Base-by-base conservation (phyloP, 1,284 basidiomycete genomes). In the Schizopora paradoxa region DNA sequence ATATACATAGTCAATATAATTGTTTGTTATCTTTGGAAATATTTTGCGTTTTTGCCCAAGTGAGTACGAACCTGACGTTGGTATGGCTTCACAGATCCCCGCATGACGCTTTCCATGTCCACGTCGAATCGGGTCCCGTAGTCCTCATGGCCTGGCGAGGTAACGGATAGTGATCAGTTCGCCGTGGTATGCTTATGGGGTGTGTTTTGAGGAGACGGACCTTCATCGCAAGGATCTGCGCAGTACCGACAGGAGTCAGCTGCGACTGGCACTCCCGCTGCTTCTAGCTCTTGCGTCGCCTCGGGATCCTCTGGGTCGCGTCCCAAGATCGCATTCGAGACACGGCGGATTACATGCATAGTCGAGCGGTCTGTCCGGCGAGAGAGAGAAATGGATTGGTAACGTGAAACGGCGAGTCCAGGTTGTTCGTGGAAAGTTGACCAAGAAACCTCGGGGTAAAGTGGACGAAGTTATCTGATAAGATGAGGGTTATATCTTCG, bases 41-140 rank as follows among this genome's bases (percentile, higher is more conserved):
- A 49, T 43, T 36, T 32, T n/a, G n/a, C n/a, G n/a, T n/a, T n/a
- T n/a, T n/a, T n/a, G n/a, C n/a, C n/a, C n/a, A n/a, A n/a, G n/a
- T n/a, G n/a, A 27, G 40, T 14, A 61, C 73, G 52, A 51, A 85
- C 86, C 72, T 88, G 85, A 32, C 87, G 80, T 44, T 78, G 76
- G 58, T 88, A 91, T 1, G 89, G 82, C 61, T 87, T 86, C 22
- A 91, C 76, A 21, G 82, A 79, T 5, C 91, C 92, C 11, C 91
- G 66, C 74, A 96, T 77, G 43, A 86, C 77, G 11, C 77, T 78
- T 42, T 84, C 80, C 70, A 77, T 80, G 66, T 94, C 90, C 33
- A 87, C 70, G 50, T 82, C 75, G 59, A 92, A 82, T 42, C 74
- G 76, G 14, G 64, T 63, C 18, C 87, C 81, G 56, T 84, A 86